phyloP scores from a whole-genome alignment of 768 basidiomycete genomes.

The Dioszegia hungarica region DNA sequence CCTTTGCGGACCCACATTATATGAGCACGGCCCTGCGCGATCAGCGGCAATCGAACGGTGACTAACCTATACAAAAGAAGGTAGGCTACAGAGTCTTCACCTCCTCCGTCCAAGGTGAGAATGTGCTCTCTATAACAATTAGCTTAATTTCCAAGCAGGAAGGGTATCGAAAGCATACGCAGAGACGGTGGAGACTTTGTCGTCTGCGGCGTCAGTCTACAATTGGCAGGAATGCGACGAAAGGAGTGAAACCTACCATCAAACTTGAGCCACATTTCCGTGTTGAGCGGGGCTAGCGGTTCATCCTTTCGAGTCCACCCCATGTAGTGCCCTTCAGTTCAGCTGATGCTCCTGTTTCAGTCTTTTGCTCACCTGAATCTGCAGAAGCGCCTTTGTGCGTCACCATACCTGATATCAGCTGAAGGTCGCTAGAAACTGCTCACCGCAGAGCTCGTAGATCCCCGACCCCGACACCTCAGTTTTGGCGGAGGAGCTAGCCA shows the following conservation, averaged over 20 bases:
- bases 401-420: slow-evolving; percentile 56
- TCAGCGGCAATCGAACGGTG: too few relatives aligned
- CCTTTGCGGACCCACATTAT: too few relatives aligned
- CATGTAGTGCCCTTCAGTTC: slow-evolving; percentile 66
- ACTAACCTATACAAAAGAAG: slow-evolving; percentile 71
- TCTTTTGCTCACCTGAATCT: slow-evolving; percentile 63
- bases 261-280: slow-evolving; percentile 75
- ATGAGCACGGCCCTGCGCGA: too few relatives aligned
- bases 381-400: slow-evolving; percentile 96
- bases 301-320: slow-evolving; percentile 77
- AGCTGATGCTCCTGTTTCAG: neutral
- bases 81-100: slow-evolving; percentile 81
- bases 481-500: too few relatives aligned
- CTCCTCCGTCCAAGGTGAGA: slow-evolving; percentile 79
- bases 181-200: slow-evolving; percentile 76
- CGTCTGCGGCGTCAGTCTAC: slow-evolving; percentile 55
- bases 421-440: slow-evolving; percentile 42
- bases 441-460: slow-evolving; percentile 85
- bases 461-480: too few relatives aligned
- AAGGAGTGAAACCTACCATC: slow-evolving; percentile 55
- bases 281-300: slow-evolving; percentile 60
- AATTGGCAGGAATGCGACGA: neutral
- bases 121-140: slow-evolving; percentile 66
- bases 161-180: slow-evolving; percentile 30
- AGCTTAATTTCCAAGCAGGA: too few relatives aligned